Conservation (phyloP, 768 basidiomycete species). For the Mycena chlorophos region DNA sequence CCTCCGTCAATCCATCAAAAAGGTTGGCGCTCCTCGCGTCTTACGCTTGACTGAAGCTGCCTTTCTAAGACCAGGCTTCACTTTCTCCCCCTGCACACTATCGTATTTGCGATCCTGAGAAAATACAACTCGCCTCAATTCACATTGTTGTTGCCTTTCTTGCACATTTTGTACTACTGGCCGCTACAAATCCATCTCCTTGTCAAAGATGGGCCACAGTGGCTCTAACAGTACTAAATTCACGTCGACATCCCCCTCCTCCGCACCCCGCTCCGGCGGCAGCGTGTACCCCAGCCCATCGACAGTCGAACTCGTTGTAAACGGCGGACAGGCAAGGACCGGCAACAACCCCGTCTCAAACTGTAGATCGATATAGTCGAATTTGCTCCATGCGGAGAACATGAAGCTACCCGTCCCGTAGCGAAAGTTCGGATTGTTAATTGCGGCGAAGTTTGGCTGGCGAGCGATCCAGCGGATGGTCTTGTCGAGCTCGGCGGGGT, state of each 20-base stretch:
- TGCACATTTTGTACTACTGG: not conserved
- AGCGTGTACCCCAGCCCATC: conserved; percentile 22
- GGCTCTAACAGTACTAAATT: conserved; percentile 18
- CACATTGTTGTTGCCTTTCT: not conserved
- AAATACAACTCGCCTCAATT: not conserved
- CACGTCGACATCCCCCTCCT: conserved; percentile 21
- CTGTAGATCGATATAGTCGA: conserved; percentile 17
- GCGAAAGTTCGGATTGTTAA: conserved; percentile 9
- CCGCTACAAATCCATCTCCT: not conserved
- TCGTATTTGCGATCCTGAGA: too few relatives aligned
- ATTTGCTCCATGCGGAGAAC: conserved; percentile 25
- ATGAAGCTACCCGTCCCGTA: conserved; percentile 23
- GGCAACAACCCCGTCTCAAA: conserved; percentile 16
- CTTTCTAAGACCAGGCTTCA: too few relatives aligned
- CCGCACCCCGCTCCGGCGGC: conserved; percentile 12
- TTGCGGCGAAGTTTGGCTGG: conserved; percentile 20
- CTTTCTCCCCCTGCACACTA: too few relatives aligned
- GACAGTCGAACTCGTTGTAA: conserved; percentile 19
- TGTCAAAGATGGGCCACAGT: conserved; percentile 18
- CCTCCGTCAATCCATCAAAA: too few relatives aligned
- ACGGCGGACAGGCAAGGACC: conserved; percentile 21
- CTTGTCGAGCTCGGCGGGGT: conserved; percentile 4
- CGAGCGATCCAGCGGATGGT: conserved; percentile 22
- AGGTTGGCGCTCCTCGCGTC: too few relatives aligned
- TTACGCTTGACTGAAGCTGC: too few relatives aligned